phyloP scores from a whole-genome alignment of 2,329 filamentous ascomycete genomes.

The Zymoseptoria passerinii region DNA sequence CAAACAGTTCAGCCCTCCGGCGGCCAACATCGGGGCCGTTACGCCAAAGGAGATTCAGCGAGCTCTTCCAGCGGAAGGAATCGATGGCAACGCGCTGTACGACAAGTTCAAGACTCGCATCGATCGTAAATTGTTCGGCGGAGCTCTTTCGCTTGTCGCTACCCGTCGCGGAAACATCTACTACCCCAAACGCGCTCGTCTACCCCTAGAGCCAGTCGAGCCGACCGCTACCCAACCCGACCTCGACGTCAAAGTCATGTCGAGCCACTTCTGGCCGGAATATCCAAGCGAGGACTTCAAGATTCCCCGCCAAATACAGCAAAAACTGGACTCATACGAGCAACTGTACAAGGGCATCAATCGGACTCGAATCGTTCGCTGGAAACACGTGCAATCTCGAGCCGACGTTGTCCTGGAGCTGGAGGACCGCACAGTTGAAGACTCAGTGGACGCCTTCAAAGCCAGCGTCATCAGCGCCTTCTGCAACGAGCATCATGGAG shows the following conservation, averaged over 20 bases:
- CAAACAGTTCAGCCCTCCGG: slow-evolving; percentile 22
- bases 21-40: slow-evolving; percentile 16
- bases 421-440: slow-evolving; percentile 64
- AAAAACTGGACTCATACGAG: slow-evolving; percentile 63
- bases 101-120: slow-evolving; percentile 22
- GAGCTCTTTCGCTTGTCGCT: slow-evolving; percentile 22
- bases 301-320: slow-evolving; percentile 50
- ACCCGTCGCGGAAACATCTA: slow-evolving; percentile 22
- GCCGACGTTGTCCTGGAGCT: slow-evolving; percentile 68
- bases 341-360: slow-evolving; percentile 72
- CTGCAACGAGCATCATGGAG: slow-evolving; percentile 29
- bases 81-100: slow-evolving; percentile 27
- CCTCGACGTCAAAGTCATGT: slow-evolving; percentile 60
- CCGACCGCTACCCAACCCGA: slow-evolving; percentile 5
- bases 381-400: slow-evolving; percentile 75
- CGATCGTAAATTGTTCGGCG: slow-evolving; percentile 20
- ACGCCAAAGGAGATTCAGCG: slow-evolving; percentile 27
- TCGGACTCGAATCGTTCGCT: slow-evolving; percentile 74
- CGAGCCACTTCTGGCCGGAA: slow-evolving; percentile 86
- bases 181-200: slow-evolving; percentile 23
- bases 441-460: slow-evolving; percentile 74
- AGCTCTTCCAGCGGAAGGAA: slow-evolving; percentile 30
- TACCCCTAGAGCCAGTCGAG: slow-evolving; percentile 5
- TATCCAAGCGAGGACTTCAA: slow-evolving; percentile 62
- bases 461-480: slow-evolving; percentile 84